Conservation (phyloP, 768 basidiomycete species). For the Jaapia argillacea region DNA sequence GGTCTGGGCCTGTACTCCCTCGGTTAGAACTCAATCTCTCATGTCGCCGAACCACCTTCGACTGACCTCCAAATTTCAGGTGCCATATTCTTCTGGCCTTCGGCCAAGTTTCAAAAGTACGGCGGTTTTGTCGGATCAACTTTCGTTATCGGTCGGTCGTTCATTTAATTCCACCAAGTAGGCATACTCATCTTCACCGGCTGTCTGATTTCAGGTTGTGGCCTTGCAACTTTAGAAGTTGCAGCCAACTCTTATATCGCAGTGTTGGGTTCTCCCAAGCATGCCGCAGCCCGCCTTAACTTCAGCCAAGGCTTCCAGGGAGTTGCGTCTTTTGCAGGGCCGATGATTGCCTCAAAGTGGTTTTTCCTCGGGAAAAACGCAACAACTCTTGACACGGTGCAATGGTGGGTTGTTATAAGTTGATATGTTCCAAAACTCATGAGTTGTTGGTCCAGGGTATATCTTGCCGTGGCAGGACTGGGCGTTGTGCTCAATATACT, state of each 20-base stretch:
- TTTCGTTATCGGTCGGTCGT: conserved; percentile 61
- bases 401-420: conserved; percentile 31
- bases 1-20: conserved; percentile 50
- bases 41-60: conserved; percentile 14
- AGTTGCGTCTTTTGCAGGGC: conserved; percentile 62
- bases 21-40: conserved; percentile 22
- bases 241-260: conserved; percentile 78
- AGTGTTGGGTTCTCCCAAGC: conserved; percentile 55
- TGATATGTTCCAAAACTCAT: neutral
- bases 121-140: conserved; percentile 70
- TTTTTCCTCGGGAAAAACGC: conserved; percentile 64
- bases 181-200: too few relatives aligned
- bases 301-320: conserved; percentile 78
- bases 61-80: conserved; percentile 24
- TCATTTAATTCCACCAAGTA: too few relatives aligned
- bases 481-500: conserved; percentile 51
- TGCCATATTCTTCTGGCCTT: conserved; percentile 75
- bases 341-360: conserved; percentile 65
- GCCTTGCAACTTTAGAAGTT: conserved; percentile 57
- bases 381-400: conserved; percentile 52
- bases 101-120: conserved; percentile 55
- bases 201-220: conserved; percentile 40
- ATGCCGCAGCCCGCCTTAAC: conserved; percentile 67
- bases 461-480: conserved; percentile 54
- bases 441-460: conserved; percentile 32